Conservation (phyloP, 2,329 filamentous ascomycete species). For the Chalara sp. region DNA sequence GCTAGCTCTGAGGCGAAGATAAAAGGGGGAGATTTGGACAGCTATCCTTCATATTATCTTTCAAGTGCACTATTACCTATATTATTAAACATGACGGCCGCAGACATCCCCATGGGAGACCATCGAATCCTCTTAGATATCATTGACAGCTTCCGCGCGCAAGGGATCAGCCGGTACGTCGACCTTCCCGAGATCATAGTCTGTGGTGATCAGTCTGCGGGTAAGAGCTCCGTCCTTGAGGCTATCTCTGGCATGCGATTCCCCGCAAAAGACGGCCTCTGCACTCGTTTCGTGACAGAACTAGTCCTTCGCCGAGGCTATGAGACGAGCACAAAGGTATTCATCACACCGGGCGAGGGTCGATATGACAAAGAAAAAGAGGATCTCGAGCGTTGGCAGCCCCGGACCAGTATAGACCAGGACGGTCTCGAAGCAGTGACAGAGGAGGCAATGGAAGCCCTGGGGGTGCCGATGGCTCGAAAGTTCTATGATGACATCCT, state of each 20-base stretch:
- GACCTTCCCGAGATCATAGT: constrained; percentile 37
- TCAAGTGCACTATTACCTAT: no score
- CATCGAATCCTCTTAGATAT: constrained; percentile 14
- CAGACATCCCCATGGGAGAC: background rate
- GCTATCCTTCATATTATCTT: no score
- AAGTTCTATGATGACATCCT: constrained; percentile 12
- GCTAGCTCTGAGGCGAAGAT: no score
- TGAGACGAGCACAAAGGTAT: constrained; percentile 3
- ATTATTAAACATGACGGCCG: no score
- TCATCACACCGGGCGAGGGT: constrained; percentile 5
- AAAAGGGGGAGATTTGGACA: no score
- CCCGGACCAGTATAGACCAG: constrained; percentile 1
- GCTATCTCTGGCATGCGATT: constrained; percentile 30
- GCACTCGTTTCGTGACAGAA: constrained; percentile 37
- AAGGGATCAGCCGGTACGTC: background rate
- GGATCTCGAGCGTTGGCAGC: constrained; percentile 2
- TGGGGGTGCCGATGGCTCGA: constrained; percentile 3
- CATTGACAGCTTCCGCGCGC: constrained; percentile 14
- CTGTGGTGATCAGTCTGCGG: constrained; percentile 33
- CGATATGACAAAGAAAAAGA: constrained; percentile 4
- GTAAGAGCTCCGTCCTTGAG: constrained; percentile 29
- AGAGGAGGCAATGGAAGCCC: constrained; percentile 4
- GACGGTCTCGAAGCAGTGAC: background rate
- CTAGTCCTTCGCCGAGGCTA: constrained; percentile 28
- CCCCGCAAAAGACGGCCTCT: constrained; percentile 31